Evolutionary conservation across 2,329 filamentous ascomycete genomes (phyloP).

Genomic region (Clonostachys sp.): DNA sequence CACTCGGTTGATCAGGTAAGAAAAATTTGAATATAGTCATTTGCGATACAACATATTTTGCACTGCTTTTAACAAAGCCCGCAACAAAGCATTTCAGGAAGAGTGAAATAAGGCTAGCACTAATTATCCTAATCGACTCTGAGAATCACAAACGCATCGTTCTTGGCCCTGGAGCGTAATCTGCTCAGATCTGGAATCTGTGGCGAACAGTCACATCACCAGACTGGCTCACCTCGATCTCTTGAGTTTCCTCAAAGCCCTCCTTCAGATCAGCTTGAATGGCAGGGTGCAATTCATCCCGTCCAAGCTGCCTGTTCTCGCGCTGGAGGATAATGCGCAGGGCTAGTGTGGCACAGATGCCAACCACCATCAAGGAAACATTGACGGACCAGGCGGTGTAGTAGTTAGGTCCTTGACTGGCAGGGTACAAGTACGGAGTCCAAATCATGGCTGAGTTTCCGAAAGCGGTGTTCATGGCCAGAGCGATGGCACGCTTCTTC

Average conservation of each 20-base stretch:
- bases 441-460: slow-evolving; percentile 14
- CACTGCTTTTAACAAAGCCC: too few relatives aligned
- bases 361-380: slow-evolving; percentile 10
- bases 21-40: too few relatives aligned
- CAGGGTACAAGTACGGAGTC: slow-evolving; percentile 15
- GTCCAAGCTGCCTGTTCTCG: slow-evolving; percentile 7
- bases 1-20: too few relatives aligned
- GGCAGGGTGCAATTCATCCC: slow-evolving; percentile 2
- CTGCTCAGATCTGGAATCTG: not conserved
- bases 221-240: slow-evolving; percentile 5
- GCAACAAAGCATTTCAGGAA: too few relatives aligned
- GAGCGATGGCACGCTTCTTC: slow-evolving; percentile 13
- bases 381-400: slow-evolving; percentile 10
- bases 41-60: too few relatives aligned
- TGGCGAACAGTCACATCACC: slow-evolving; percentile 1
- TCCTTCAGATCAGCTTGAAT: slow-evolving; percentile 4
- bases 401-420: slow-evolving; percentile 11
- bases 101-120: too few relatives aligned
- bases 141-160: too few relatives aligned
- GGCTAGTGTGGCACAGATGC: slow-evolving; percentile 10
- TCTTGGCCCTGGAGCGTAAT: not conserved
- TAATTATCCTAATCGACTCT: too few relatives aligned
- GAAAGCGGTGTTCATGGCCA: slow-evolving; percentile 15
- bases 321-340: slow-evolving; percentile 9
- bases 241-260: slow-evolving; percentile 3